These are phyloP conservation scores for Fusarium denticulatum DNA, from an alignment of 2,329 filamentous ascomycete species.

Conservation along the genomic window DNA sequence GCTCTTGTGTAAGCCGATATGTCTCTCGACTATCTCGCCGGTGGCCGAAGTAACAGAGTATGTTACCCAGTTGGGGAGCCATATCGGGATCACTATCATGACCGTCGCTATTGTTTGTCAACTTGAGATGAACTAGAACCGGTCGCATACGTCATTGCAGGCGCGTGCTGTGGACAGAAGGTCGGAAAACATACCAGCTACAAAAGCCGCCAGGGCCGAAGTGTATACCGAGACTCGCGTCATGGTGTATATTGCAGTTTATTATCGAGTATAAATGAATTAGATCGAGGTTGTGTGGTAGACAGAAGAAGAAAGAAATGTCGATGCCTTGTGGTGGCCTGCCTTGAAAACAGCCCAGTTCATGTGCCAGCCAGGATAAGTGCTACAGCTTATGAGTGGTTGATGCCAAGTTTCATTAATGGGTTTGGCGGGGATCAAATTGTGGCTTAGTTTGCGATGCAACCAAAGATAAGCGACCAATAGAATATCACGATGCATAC, in stretches of 20 bases:
- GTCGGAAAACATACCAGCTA: slow-evolving; percentile 52
- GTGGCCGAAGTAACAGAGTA: slow-evolving; percentile 65
- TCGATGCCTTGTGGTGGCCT: slow-evolving; percentile 32
- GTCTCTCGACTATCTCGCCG: slow-evolving; percentile 62
- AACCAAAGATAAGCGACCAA: not conserved
- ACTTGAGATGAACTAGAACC: slow-evolving; percentile 21
- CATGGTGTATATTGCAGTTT: slow-evolving; percentile 46
- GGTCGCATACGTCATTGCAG: slow-evolving; percentile 39
- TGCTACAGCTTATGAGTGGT: slow-evolving; percentile 29
- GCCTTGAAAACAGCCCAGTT: slow-evolving; percentile 29
- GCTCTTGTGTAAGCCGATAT: slow-evolving; percentile 81
- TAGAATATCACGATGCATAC: not conserved
- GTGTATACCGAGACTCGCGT: slow-evolving; percentile 57
- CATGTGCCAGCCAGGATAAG: slow-evolving; percentile 9
- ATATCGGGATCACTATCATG: slow-evolving; percentile 76
- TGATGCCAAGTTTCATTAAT: slow-evolving; percentile 39
- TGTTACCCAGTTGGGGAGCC: slow-evolving; percentile 76
- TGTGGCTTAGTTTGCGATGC: slow-evolving; percentile 20
- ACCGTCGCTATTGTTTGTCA: slow-evolving; percentile 67
- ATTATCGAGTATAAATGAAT: not conserved
- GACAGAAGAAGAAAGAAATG: slow-evolving; percentile 33
- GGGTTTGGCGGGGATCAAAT: slow-evolving; percentile 8
- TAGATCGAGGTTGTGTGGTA: not conserved
- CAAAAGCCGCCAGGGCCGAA: slow-evolving; percentile 54
- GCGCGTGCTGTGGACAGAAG: slow-evolving; percentile 11